Base-by-base conservation (phyloP, 805 yeast species). In the Danielia reshetovae region DNA sequence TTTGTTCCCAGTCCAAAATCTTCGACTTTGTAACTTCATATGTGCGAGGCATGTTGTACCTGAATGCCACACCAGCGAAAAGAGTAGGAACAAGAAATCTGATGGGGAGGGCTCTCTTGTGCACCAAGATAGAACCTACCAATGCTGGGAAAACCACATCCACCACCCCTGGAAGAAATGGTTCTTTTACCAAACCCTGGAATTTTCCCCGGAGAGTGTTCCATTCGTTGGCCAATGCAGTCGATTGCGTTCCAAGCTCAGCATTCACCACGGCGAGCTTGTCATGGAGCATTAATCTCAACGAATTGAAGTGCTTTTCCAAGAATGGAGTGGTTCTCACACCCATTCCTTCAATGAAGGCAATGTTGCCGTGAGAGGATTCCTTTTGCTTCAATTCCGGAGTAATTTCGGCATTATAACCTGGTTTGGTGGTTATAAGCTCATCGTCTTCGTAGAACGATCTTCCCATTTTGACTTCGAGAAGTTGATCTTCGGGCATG, bases 401-500 rank as follows among this genome's bases (percentile, higher is more conserved):
- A n/a, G 63, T 39, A 28, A 70, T 68, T 21, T 56, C 55, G 34
- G 57, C 46, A 28, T 65, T 68, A 30, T 59, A 47, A 1, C 81
- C 81, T 1, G 81, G 81, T 21, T 65, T 67, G 27, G 72, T 62
- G n/a, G 61, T 42, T 21, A 62, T 54, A 13, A 53, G 57, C 42
- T 72, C 79, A 29, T 75, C 77, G 44, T 76, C 79, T 38, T 68
- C 66, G 44, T 76, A 76, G 46, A 76, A 76, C 2, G 65, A 55
- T 54, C 79, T 64, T 4, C 23, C 32, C 40, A 38, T 38, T 24
- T 8, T 33, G 33, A 7, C 18, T n/a, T n/a, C n/a, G n/a, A n/a
- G n/a, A n/a, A 19, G 22, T 19, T 19, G 22, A 19, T 19, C 10
- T 24, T 17, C 10, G 18, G 17, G 9, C 7, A 13, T 21, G 24